Evolutionary conservation across 176 grass and related monocot species (phyloP).

Genomic region (Thinopyrum elongatum): DNA sequence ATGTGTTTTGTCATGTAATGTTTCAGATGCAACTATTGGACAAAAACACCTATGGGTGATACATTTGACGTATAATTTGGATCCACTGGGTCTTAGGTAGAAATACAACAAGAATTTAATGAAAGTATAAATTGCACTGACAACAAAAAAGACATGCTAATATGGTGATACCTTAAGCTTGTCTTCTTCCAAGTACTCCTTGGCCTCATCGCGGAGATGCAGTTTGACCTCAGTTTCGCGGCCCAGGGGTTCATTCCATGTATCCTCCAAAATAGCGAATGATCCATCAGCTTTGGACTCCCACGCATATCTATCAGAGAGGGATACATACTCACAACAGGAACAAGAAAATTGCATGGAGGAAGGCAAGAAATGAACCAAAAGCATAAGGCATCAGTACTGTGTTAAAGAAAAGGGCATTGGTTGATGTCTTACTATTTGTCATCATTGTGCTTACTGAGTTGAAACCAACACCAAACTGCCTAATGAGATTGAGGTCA

Average conservation of each 20-base stretch:
- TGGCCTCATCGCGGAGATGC: slow-evolving; percentile 89
- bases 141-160: slow-evolving; percentile 5
- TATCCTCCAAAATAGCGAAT: slow-evolving; percentile 92
- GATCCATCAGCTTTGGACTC: slow-evolving; percentile 95
- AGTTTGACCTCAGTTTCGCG: slow-evolving; percentile 95
- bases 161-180: slow-evolving; percentile 71
- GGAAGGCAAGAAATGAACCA: not conserved
- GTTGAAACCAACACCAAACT: slow-evolving; percentile 97
- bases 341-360: too few species aligned
- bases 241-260: slow-evolving; percentile 85
- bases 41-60: not conserved
- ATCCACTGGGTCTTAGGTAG: too few species aligned
- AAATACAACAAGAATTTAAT: not conserved
- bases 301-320: slow-evolving; percentile 74
- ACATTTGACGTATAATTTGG: too few species aligned
- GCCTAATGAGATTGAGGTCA: slow-evolving; percentile 88
- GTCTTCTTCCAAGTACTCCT: slow-evolving; percentile 88
- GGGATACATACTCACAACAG: not conserved
- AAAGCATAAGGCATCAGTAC: not conserved
- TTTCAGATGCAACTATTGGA: not conserved
- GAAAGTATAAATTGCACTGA: not conserved
- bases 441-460: slow-evolving; percentile 98
- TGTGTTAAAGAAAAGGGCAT: not conserved
- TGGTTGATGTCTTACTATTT: slow-evolving; percentile 65
- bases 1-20: not conserved